Base-by-base conservation (phyloP, 768 basidiomycete genomes). In the Tricholoma bakamatsutake region DNA sequence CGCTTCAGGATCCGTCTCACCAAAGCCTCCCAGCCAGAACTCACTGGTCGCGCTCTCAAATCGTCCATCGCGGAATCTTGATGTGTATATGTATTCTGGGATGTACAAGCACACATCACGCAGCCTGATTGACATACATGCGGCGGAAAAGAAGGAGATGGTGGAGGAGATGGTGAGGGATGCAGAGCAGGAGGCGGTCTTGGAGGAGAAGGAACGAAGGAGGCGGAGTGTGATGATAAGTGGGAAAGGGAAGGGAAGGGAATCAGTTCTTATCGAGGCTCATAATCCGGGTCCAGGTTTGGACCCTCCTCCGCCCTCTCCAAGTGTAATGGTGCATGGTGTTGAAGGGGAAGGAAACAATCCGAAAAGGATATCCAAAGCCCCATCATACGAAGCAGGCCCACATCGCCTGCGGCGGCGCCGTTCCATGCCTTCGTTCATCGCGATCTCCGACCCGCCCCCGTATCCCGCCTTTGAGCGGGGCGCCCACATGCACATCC, bases 381-480 rank as follows among this genome's bases (percentile, higher is more conserved):
- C 71, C 59, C 65, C 71, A 9, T 62, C 66, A 18, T 72, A 74
- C 57, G 75, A 76, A 21, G 60, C 65, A 46, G 60, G 61, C 35
- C 58, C 74, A 6, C 72, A 74, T 56, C 72, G 78, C 11, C 66
- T 85, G 17, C 79, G 80, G 30, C 75, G 84, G n/a, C 78, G 80
- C 30, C 78, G 82, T 17, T 90, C 89, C 33, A 80, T 90, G 77
- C 89, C 87, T 1, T 85, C 77, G 37, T 88, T 83, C 65, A 81
- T 72, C 48, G 76, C 80, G 3, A 70, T 78, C 12, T 72, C 79
- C 1, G 73, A 76, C 24, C 88, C 88, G 15, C 88, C 89, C 1
- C 87, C 88, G 0, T 90, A 88, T 62, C 85, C 85, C 15, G 62
- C 64, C 8, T 72, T 72, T 50, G 60, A 62, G 24, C 68, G 64